Conservation (phyloP, 1,139 yeast species). For the Zhuliangozyma parablackwelliae region DNA sequence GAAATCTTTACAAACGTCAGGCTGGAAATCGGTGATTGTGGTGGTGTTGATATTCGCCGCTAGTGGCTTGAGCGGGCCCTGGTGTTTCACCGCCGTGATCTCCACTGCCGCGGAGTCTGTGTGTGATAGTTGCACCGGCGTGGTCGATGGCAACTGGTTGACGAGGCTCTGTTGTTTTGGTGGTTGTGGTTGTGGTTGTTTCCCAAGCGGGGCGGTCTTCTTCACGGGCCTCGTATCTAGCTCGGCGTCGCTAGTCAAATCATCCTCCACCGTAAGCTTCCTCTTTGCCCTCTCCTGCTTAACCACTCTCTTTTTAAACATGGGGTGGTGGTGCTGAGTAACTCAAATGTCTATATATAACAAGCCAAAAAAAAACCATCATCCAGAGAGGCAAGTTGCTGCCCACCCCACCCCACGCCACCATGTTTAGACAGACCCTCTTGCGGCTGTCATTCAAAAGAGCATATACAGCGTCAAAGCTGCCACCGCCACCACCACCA, state of each 20-base stretch:
- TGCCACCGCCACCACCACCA: slow-evolving; percentile 5
- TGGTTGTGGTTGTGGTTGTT: too few relatives aligned
- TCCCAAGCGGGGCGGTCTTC: too few relatives aligned
- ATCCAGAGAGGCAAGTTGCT: too few relatives aligned
- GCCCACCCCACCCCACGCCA: too few relatives aligned
- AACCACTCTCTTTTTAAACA: slow-evolving; percentile 34
- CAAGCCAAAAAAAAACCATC: too few relatives aligned
- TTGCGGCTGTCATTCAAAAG: too few relatives aligned
- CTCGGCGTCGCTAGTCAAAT: too few relatives aligned
- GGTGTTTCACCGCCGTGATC: neutral
- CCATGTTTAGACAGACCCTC: too few relatives aligned
- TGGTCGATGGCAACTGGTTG: too few relatives aligned
- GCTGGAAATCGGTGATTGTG: slow-evolving; percentile 82
- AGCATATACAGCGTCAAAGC: neutral
- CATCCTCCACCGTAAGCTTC: neutral
- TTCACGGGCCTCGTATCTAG: too few relatives aligned
- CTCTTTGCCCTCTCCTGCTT: slow-evolving; percentile 12
- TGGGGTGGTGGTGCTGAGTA: slow-evolving; percentile 5
- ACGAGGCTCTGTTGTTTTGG: too few relatives aligned
- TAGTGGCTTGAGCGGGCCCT: slow-evolving; percentile 15
- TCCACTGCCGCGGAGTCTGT: neutral
- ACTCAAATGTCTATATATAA: too few relatives aligned
- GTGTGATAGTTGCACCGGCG: neutral
- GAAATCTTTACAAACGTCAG: slow-evolving; percentile 92
- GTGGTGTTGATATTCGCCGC: slow-evolving; percentile 65